phyloP scores from a whole-genome alignment of 441 rosid species.

The Jatropha podagrica region DNA sequence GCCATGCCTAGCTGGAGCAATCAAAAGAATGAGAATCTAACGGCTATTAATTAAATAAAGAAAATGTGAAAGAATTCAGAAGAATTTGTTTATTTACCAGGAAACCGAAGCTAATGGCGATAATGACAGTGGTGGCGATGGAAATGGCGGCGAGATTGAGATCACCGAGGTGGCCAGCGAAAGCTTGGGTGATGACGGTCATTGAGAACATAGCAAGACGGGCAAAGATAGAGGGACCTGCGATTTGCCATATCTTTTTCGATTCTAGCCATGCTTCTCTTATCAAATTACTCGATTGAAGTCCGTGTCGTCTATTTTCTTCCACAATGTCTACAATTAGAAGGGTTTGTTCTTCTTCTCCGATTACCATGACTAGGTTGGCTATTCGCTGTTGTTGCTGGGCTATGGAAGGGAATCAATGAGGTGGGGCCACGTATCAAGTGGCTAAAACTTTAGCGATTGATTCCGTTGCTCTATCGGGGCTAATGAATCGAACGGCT shows the following conservation, averaged over 20 bases:
- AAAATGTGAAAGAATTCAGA: neutral
- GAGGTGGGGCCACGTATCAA: neutral
- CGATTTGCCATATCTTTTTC: slow-evolving; percentile 39
- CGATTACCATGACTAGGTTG: neutral
- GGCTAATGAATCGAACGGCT: too few relatives aligned
- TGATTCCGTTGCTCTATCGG: too few relatives aligned
- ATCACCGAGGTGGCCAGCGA: slow-evolving; percentile 45
- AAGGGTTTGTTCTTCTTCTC: slow-evolving; percentile 25
- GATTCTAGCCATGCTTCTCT: slow-evolving; percentile 33
- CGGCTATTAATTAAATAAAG: neutral
- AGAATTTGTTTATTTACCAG: slow-evolving; percentile 27
- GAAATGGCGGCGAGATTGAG: slow-evolving; percentile 46
- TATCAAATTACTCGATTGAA: neutral
- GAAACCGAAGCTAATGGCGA: slow-evolving; percentile 39
- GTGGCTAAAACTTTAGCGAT: too few relatives aligned
- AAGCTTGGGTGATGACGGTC: slow-evolving; percentile 42
- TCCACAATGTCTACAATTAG: slow-evolving; percentile 12
- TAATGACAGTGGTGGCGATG: slow-evolving; percentile 37
- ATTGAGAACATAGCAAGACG: slow-evolving; percentile 40
- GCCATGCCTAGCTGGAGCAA: slow-evolving; percentile 62
- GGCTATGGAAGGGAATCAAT: neutral
- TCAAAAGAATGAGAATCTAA: neutral
- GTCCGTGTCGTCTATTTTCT: neutral
- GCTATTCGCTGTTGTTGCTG: neutral
- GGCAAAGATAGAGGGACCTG: slow-evolving; percentile 44